Evolutionary conservation across 2,329 filamentous ascomycete species (phyloP), one percentile per base, ranked within the genome.

Genomic region (Cladorrhinum sp.): DNA sequence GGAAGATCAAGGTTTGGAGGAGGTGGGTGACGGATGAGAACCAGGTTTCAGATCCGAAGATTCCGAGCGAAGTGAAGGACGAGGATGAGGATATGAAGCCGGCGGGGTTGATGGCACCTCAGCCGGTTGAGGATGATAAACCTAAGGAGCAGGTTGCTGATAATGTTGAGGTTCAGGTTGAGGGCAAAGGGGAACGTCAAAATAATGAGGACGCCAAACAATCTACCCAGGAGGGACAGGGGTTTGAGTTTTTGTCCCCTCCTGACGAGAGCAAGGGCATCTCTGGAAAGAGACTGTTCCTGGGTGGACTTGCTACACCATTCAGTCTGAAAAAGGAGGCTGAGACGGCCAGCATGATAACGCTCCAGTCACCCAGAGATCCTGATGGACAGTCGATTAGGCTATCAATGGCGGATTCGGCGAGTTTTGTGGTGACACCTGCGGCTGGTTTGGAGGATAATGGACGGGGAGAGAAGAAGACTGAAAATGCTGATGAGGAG

Each of bases 271-370:
- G 79, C 63, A 77, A 84, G 0, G 83, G 81, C 0, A 77, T 80
- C 2, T 78, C 80, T 0, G 83, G 83, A 4, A 89, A 87, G 68
- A 78, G 89, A 2, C 87, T 89, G 0, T 86, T 85, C 50, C 78
- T 89, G 5, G 85, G 84, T 20, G 87, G 88, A 0, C 83, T 92
- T 24, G 88, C 90, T 0, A 82, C 91, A 66, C 90, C 90, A 0
- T 93, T 93, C 69, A 89, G 84, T 59, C 72, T 93, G 13, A 81
- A 82, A 56, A 82, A 82, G 65, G 81, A 88, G 20, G 82, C 83
- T 1, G 82, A 85, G 3, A 89, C 85, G 18, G 87, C 87, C 0
- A 91, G 88, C 74, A 91, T 89, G 81, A 75, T 88, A 56, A 91
- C 89, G 0, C 73, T 92, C 20, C 76, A 79, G 36, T 84, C 82